Conservation (phyloP, 129 eudicot genomes). For the Daucus carota region DH1_v3.0 NC_030387.2:25442501-25443000, state of each 20-base stretch:
- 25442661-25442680: too few species aligned
- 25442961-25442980: background rate
- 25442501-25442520: too few species aligned
- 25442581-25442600: too few species aligned
- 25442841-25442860: background rate
- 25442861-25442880: background rate
- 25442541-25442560: too few species aligned
- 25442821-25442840: background rate
- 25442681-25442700: too few species aligned
- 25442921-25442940: background rate
- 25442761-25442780: background rate
- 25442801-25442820: background rate
- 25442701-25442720: too few species aligned
- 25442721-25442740: too few species aligned
- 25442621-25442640: too few species aligned
- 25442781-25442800: background rate
- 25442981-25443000: constrained; percentile 52
- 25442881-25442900: background rate
- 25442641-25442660: too few species aligned
- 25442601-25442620: too few species aligned
- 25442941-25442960: background rate
- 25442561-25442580: too few species aligned
- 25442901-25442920: background rate
- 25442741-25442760: background rate
- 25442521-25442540: too few species aligned